phyloP scores from a whole-genome alignment of 2,329 filamentous ascomycete genomes.

The Beauveria australis region DNA sequence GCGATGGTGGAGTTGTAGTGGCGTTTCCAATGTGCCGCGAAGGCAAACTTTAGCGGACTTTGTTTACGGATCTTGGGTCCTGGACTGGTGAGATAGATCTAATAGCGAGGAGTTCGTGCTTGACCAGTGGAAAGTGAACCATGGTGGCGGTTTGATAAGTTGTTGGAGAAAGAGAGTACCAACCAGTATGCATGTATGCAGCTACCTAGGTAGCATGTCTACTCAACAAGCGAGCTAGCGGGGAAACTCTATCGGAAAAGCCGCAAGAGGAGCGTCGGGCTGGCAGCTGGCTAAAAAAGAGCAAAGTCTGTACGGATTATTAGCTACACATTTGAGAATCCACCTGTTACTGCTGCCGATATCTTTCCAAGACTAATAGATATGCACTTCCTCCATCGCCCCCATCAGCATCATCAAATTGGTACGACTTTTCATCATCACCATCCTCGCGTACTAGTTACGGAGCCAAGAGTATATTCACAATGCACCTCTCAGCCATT shows the following conservation, averaged over 20 bases:
- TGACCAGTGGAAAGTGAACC: not conserved
- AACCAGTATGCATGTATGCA: not conserved
- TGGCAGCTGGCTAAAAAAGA: not conserved
- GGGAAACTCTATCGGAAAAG: not conserved
- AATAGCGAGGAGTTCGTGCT: not conserved
- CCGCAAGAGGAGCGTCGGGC: not conserved
- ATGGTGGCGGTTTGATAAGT: not conserved
- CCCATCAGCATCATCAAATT: not conserved
- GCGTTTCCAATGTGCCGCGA: slow-evolving; percentile 1
- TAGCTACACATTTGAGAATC: not conserved
- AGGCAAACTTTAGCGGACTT: slow-evolving; percentile 5
- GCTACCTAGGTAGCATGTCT: not conserved
- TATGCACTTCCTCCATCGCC: not conserved
- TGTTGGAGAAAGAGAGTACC: not conserved
- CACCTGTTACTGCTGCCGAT: not conserved
- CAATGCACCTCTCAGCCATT: not conserved
- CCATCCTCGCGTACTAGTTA: not conserved
- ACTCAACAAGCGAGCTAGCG: not conserved
- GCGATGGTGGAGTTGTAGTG: slow-evolving; percentile 7
- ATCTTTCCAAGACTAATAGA: not conserved
- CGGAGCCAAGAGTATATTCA: not conserved
- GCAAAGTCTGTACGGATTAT: no score
- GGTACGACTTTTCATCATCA: not conserved
- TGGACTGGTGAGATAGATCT: not conserved
- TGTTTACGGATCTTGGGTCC: not conserved